These are phyloP conservation scores for Psilocybe subaeruginosa DNA, from an alignment of 768 basidiomycete genomes.

Conservation along the genomic window DNA sequence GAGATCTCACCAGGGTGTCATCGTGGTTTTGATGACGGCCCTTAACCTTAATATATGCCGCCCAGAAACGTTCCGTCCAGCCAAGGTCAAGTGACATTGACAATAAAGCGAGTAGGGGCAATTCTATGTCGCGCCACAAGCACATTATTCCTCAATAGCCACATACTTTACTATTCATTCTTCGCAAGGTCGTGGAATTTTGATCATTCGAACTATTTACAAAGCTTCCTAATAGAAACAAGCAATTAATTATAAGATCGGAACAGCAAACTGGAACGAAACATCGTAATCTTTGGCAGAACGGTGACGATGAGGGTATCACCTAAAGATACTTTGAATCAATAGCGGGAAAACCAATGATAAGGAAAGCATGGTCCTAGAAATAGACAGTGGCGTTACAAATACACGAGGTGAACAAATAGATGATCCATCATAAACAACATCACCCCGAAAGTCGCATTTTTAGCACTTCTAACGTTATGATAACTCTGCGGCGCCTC, in stretches of 20 bases:
- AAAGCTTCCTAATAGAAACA: background rate
- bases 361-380: background rate
- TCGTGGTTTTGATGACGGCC: too few species aligned
- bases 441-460: background rate
- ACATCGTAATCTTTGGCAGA: background rate
- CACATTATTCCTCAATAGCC: too few species aligned
- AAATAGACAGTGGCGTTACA: background rate
- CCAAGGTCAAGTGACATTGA: too few species aligned
- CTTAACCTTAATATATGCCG: too few species aligned
- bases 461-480: background rate
- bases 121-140: too few species aligned
- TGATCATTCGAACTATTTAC: background rate
- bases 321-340: background rate
- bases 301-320: too few species aligned
- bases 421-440: background rate
- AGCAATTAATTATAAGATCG: background rate
- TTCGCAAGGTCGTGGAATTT: too few species aligned
- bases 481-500: conserved; percentile 21
- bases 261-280: background rate
- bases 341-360: background rate
- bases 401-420: background rate
- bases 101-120: too few species aligned
- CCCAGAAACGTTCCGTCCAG: too few species aligned
- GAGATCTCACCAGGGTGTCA: too few species aligned
- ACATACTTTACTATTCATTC: too few species aligned